Conservation (phyloP, 768 basidiomycete genomes). For the Lentinula detonsa region DNA sequence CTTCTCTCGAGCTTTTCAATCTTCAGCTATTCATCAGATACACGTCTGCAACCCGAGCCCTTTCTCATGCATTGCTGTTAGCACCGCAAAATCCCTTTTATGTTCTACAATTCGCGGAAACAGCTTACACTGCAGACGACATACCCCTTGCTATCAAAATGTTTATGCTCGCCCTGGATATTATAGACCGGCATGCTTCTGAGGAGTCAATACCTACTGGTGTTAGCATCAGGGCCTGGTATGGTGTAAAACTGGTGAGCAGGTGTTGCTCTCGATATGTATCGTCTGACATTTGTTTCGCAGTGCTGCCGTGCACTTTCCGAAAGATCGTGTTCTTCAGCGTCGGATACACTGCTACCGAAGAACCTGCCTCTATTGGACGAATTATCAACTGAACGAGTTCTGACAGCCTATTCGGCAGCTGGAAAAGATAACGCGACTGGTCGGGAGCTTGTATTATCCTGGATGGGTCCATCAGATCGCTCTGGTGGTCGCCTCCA, state of each 20-base stretch:
- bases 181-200: slow-evolving; percentile 53
- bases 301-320: slow-evolving; percentile 57
- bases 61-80: slow-evolving; percentile 78
- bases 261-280: background rate
- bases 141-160: slow-evolving; percentile 71
- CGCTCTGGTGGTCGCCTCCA: background rate
- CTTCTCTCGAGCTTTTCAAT: background rate
- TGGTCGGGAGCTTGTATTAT: slow-evolving; percentile 36
- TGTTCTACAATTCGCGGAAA: slow-evolving; percentile 81
- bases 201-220: slow-evolving; percentile 56
- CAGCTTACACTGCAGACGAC: slow-evolving; percentile 76
- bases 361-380: slow-evolving; percentile 55
- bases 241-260: slow-evolving; percentile 75
- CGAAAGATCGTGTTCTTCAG: slow-evolving; percentile 36
- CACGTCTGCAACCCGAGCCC: slow-evolving; percentile 60
- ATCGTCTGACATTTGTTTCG: slow-evolving; percentile 3
- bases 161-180: slow-evolving; percentile 75
- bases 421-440: slow-evolving; percentile 30
- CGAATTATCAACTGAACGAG: slow-evolving; percentile 65
- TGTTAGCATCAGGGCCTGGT: slow-evolving; percentile 70
- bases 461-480: slow-evolving; percentile 29
- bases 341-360: slow-evolving; percentile 54
- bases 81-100: slow-evolving; percentile 85
- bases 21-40: slow-evolving; percentile 42
- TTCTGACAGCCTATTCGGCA: slow-evolving; percentile 57